Conservation (phyloP, 2,329 filamentous ascomycete genomes). For the Teratosphaeria zuluensis region DNA sequence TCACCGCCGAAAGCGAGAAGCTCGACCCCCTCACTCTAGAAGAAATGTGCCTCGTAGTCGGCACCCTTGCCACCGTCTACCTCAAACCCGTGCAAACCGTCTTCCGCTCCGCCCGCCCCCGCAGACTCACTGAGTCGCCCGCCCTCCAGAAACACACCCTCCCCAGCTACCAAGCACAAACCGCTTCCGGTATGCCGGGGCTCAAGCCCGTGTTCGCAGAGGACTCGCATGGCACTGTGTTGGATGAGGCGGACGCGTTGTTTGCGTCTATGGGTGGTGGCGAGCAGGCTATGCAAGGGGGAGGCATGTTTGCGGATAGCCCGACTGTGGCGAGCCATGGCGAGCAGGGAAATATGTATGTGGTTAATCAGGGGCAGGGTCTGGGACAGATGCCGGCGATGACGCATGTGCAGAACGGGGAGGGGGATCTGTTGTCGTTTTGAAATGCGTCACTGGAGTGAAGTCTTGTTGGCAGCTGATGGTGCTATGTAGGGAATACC, state of each 20-base stretch:
- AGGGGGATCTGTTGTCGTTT: slow-evolving; percentile 27
- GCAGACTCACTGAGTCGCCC: slow-evolving; percentile 70
- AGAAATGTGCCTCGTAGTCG: slow-evolving; percentile 94
- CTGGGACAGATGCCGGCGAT: slow-evolving; percentile 65
- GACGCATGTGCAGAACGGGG: slow-evolving; percentile 47
- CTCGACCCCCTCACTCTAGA: slow-evolving; percentile 84
- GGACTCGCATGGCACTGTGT: slow-evolving; percentile 18
- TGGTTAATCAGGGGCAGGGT: slow-evolving; percentile 74
- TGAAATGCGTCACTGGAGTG: too few relatives aligned
- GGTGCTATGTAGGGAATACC: background rate
- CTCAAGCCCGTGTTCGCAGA: background rate
- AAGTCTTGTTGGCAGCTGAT: background rate
- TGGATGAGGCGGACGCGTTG: slow-evolving; percentile 80
- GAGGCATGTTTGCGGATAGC: slow-evolving; percentile 43
- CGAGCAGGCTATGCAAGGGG: slow-evolving; percentile 57
- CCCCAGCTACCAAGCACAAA: slow-evolving; percentile 44
- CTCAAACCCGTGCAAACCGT: slow-evolving; percentile 96
- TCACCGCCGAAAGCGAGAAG: slow-evolving; percentile 92
- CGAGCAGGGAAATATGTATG: slow-evolving; percentile 42
- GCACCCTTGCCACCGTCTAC: slow-evolving; percentile 92
- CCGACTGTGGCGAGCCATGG: slow-evolving; percentile 14
- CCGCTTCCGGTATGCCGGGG: slow-evolving; percentile 17
- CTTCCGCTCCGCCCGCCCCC: slow-evolving; percentile 77
- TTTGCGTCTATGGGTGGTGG: slow-evolving; percentile 64
- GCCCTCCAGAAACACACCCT: slow-evolving; percentile 68